phyloP scores from a whole-genome alignment of 306 rosid species.

The Luffa acutangula region DNA sequence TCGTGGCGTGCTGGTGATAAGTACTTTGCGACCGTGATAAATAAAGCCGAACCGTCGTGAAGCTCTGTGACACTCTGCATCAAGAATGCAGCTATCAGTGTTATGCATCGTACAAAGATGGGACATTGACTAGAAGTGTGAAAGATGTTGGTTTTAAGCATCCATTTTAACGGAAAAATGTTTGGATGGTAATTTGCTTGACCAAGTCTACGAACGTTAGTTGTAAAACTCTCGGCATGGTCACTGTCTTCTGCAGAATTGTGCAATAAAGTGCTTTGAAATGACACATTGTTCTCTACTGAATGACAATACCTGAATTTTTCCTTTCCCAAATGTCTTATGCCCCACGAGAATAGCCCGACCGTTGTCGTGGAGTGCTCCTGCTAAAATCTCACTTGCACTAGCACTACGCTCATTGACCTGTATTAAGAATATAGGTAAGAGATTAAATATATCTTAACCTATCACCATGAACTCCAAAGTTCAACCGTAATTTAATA shows the following conservation, averaged over 20 bases:
- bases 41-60: slow-evolving; percentile 88
- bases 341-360: slow-evolving; percentile 81
- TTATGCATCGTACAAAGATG: background rate
- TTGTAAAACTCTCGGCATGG: background rate
- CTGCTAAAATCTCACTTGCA: slow-evolving; percentile 94
- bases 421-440: slow-evolving; percentile 18
- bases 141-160: background rate
- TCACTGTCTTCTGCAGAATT: background rate
- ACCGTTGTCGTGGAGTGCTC: slow-evolving; percentile 91
- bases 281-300: background rate
- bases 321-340: slow-evolving; percentile 97
- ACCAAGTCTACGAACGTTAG: background rate
- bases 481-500: too few species aligned
- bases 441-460: background rate
- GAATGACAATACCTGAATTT: slow-evolving; percentile 57
- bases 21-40: slow-evolving; percentile 88
- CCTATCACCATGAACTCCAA: too few species aligned
- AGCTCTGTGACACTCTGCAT: slow-evolving; percentile 86
- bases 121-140: background rate
- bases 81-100: background rate
- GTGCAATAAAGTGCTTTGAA: background rate
- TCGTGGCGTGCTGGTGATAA: slow-evolving; percentile 86
- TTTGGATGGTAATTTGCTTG: background rate
- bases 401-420: slow-evolving; percentile 99
- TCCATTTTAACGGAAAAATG: background rate